Conservation (phyloP, 2,329 filamentous ascomycete genomes). For the Paraphoma sp. region DNA sequence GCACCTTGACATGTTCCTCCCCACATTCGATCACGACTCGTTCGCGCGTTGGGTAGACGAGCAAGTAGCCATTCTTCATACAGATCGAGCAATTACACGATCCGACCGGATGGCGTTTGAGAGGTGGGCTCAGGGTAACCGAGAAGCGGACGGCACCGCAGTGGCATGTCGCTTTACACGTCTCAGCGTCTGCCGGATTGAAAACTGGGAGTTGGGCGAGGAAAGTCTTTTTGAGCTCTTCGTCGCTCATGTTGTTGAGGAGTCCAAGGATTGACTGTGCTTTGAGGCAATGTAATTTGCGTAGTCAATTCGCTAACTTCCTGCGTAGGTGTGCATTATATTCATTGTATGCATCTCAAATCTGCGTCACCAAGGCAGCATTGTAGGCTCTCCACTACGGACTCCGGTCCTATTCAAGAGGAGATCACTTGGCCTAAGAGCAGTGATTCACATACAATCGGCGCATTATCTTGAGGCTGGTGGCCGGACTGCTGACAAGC, state of each 20-base stretch:
- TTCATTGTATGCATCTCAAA: too few relatives aligned
- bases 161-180: slow-evolving; percentile 50
- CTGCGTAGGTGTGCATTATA: too few relatives aligned
- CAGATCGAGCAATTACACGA: slow-evolving; percentile 63
- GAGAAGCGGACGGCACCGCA: slow-evolving; percentile 60
- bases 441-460: too few relatives aligned
- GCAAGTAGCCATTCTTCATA: slow-evolving; percentile 57
- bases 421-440: too few relatives aligned
- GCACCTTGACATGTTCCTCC: background rate
- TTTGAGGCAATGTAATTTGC: background rate
- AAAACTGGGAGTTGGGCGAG: background rate
- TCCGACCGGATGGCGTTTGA: slow-evolving; percentile 53
- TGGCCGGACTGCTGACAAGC: background rate
- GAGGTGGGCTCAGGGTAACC: slow-evolving; percentile 57
- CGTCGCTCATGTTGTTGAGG: background rate
- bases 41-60: slow-evolving; percentile 45
- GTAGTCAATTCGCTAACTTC: background rate
- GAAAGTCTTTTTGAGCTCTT: background rate
- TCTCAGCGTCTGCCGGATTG: background rate
- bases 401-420: too few relatives aligned
- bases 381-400: too few relatives aligned
- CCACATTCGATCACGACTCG: background rate
- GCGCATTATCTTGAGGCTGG: too few relatives aligned
- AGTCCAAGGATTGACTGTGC: background rate
- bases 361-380: too few relatives aligned